phyloP scores from a whole-genome alignment of 164 flowering plant genomes.

The Aristolochia fimbriata region DNA sequence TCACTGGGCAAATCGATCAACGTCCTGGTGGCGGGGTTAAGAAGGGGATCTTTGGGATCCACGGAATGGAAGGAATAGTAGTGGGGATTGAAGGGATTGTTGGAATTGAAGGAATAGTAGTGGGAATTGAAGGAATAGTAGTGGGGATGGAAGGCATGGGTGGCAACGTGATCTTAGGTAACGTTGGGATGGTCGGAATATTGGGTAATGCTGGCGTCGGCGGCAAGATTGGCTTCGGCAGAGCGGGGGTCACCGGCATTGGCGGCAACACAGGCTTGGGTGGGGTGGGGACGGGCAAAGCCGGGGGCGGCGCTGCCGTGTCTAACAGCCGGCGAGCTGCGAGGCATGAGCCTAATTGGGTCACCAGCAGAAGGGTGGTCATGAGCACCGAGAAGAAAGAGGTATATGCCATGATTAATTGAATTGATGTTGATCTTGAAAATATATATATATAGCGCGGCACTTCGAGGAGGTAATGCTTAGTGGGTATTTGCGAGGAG shows the following conservation, averaged over 20 bases:
- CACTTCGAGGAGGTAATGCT: too few relatives aligned
- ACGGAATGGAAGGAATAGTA: too few relatives aligned
- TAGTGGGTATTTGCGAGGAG: too few relatives aligned
- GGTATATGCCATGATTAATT: not conserved
- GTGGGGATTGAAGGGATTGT: too few relatives aligned
- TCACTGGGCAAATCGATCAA: too few relatives aligned
- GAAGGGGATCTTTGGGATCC: too few relatives aligned
- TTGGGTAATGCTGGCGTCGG: conserved; percentile 2
- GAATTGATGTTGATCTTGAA: too few relatives aligned
- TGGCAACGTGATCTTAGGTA: conserved; percentile 1
- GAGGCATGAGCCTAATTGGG: not conserved
- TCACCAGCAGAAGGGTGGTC: not conserved
- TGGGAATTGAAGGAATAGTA: not conserved
- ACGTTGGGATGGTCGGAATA: conserved; percentile 1
- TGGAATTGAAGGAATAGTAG: not conserved
- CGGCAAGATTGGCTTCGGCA: conserved; percentile 1
- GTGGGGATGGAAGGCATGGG: conserved; percentile 2
- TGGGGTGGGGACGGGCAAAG: not conserved
- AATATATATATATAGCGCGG: too few relatives aligned
- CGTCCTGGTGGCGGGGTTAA: too few relatives aligned
- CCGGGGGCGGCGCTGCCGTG: not conserved
- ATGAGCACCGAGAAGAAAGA: not conserved
- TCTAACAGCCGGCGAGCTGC: conserved; percentile 4
- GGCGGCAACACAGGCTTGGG: not conserved
- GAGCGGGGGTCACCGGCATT: not conserved